phyloP scores from a whole-genome alignment of 768 basidiomycete genomes.

The Rubroboletus satanas region DNA sequence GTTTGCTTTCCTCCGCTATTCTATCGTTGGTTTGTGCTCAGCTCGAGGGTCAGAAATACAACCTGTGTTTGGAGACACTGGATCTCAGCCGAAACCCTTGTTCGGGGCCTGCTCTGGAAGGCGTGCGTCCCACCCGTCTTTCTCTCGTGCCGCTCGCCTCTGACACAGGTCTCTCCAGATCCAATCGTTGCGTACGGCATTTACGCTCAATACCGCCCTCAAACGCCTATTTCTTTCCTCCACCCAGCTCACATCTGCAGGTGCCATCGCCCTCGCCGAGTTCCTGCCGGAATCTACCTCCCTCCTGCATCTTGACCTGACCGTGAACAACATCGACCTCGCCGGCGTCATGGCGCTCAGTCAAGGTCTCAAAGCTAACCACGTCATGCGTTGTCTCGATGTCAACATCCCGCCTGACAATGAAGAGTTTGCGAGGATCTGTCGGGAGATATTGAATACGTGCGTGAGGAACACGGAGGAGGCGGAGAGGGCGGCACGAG shows the following conservation, averaged over 20 bases:
- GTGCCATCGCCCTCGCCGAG: slow-evolving; percentile 93
- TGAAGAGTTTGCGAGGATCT: slow-evolving; percentile 79
- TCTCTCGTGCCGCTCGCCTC: background rate
- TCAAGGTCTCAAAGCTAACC: slow-evolving; percentile 79
- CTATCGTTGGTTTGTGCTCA: background rate
- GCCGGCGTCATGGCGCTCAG: slow-evolving; percentile 93
- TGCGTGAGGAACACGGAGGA: slow-evolving; percentile 94
- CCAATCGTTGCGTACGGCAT: slow-evolving; percentile 85
- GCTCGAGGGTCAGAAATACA: slow-evolving; percentile 73
- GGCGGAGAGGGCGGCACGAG: slow-evolving; percentile 45
- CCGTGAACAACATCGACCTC: slow-evolving; percentile 75
- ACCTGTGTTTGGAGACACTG: slow-evolving; percentile 87
- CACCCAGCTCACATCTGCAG: slow-evolving; percentile 73
- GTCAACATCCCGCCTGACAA: slow-evolving; percentile 85
- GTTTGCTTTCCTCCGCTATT: slow-evolving; percentile 20
- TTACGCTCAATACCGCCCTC: slow-evolving; percentile 86
- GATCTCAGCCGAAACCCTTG: slow-evolving; percentile 94
- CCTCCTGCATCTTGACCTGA: slow-evolving; percentile 88
- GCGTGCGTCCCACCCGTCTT: slow-evolving; percentile 49
- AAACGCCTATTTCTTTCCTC: slow-evolving; percentile 90
- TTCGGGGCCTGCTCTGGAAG: slow-evolving; percentile 83
- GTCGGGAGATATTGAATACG: slow-evolving; percentile 82
- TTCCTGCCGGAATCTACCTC: slow-evolving; percentile 89
- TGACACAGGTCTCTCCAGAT: slow-evolving; percentile 42
- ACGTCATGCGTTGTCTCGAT: slow-evolving; percentile 87